A percentile compares a stretch with the other conserved stretches of the same genome.
Evolutionary conservation across 306 rosid genomes (phyloP).

Genomic region (Glycine tomentella): DNA sequence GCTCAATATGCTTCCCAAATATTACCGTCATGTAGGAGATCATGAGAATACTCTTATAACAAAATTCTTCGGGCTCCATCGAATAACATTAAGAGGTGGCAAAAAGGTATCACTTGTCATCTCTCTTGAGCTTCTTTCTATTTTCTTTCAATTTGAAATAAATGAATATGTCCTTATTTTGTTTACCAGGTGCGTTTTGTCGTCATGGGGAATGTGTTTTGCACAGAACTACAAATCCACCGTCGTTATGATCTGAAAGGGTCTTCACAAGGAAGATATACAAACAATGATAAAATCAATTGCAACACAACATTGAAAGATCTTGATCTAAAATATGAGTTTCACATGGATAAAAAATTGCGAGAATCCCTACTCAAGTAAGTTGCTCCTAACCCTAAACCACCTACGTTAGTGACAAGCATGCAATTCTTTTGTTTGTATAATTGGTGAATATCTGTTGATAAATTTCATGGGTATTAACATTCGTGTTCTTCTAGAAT

Average conservation of each 20-base stretch:
- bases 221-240: slow-evolving; percentile 83
- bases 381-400: slow-evolving; percentile 43
- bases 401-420: not conserved
- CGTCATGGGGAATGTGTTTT: slow-evolving; percentile 96
- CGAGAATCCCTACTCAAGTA: slow-evolving; percentile 76
- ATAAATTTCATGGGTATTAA: not conserved
- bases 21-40: slow-evolving; percentile 69
- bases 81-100: slow-evolving; percentile 69
- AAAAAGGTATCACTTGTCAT: slow-evolving; percentile 68
- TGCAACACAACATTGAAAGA: slow-evolving; percentile 83
- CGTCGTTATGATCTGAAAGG: slow-evolving; percentile 90
- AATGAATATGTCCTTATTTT: slow-evolving; percentile 36
- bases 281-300: slow-evolving; percentile 60
- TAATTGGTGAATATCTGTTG: not conserved
- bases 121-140: slow-evolving; percentile 41
- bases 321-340: slow-evolving; percentile 75
- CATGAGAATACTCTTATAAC: slow-evolving; percentile 91
- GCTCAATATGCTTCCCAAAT: slow-evolving; percentile 85
- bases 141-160: slow-evolving; percentile 6
- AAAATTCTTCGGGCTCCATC: slow-evolving; percentile 85
- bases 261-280: slow-evolving; percentile 83
- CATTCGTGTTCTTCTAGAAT: not conserved
- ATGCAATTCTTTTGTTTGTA: not conserved
- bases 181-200: slow-evolving; percentile 79
- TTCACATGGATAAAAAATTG: slow-evolving; percentile 87